These are phyloP conservation scores for Codiaeum variegatum DNA, from an alignment of 441 rosid species.

Conservation along the genomic window DNA sequence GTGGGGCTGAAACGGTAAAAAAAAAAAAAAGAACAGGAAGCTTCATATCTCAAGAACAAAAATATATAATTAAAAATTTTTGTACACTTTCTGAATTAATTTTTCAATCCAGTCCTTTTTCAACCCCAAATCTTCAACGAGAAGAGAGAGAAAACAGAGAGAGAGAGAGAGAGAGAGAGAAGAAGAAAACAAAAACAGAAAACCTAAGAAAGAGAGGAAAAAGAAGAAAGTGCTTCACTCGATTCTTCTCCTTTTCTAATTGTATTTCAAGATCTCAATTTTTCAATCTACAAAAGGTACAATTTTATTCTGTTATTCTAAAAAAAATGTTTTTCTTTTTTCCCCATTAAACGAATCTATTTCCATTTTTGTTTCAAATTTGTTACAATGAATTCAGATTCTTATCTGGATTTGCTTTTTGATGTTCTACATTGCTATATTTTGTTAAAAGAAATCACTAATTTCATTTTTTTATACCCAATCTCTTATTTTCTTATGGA, in stretches of 20 bases:
- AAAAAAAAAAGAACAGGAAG: not conserved
- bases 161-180: not conserved
- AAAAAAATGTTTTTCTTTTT: not conserved
- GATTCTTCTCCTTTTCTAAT: slow-evolving; percentile 17
- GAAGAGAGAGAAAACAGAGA: slow-evolving; percentile 18
- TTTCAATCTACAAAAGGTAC: slow-evolving; percentile 26
- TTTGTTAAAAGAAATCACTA: not conserved
- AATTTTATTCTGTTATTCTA: not conserved
- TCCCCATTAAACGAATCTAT: slow-evolving; percentile 21
- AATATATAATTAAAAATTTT: not conserved
- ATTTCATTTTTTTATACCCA: not conserved
- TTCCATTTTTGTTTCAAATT: slow-evolving; percentile 10
- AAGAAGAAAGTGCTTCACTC: slow-evolving; percentile 2
- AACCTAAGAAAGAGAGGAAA: slow-evolving; percentile 23
- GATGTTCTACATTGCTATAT: slow-evolving; percentile 21
- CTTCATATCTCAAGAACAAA: not conserved
- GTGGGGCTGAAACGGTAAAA: not conserved
- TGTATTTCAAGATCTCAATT: slow-evolving; percentile 46
- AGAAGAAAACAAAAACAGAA: slow-evolving; percentile 12
- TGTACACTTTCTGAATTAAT: not conserved
- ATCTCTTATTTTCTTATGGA: slow-evolving; percentile 3
- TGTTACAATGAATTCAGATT: slow-evolving; percentile 6
- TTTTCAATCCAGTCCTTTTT: slow-evolving; percentile 11
- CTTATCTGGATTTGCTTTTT: slow-evolving; percentile 4
- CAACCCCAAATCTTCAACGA: slow-evolving; percentile 17